phyloP scores from a whole-genome alignment of 305 asterid genomes.

The Solanum hybrid region DNA sequence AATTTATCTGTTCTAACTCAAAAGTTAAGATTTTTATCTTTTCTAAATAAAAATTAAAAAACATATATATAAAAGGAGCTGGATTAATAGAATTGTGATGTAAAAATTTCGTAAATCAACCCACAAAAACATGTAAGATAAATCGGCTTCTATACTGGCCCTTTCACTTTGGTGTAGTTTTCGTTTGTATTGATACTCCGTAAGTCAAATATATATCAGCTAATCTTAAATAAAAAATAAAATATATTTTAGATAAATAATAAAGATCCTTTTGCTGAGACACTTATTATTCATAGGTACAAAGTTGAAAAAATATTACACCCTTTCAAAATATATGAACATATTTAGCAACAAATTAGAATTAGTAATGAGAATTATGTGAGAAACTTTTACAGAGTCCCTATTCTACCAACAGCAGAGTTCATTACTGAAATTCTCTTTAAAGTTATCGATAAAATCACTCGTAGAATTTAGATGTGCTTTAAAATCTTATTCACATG shows the following conservation, averaged over 20 bases:
- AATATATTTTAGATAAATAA: background rate
- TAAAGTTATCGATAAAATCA: background rate
- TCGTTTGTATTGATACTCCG: too few species aligned
- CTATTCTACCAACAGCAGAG: background rate
- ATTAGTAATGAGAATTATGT: background rate
- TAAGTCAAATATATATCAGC: too few species aligned
- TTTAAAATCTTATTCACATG: background rate
- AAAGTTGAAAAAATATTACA: background rate
- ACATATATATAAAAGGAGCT: too few species aligned
- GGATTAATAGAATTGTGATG: too few species aligned
- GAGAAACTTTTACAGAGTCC: background rate
- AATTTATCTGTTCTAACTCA: too few species aligned
- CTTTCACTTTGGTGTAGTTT: too few species aligned
- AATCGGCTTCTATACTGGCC: too few species aligned
- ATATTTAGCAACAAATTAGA: background rate
- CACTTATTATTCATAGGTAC: background rate
- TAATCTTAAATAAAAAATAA: too few species aligned
- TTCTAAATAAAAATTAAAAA: too few species aligned
- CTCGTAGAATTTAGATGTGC: background rate
- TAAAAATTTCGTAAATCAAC: too few species aligned
- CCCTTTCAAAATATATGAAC: background rate
- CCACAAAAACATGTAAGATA: too few species aligned
- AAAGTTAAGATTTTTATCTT: too few species aligned
- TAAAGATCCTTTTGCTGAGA: background rate
- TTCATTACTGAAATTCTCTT: background rate